Evolutionary conservation across 1,139 yeast species (phyloP).

Genomic region (Taiozyma onychis): DNA sequence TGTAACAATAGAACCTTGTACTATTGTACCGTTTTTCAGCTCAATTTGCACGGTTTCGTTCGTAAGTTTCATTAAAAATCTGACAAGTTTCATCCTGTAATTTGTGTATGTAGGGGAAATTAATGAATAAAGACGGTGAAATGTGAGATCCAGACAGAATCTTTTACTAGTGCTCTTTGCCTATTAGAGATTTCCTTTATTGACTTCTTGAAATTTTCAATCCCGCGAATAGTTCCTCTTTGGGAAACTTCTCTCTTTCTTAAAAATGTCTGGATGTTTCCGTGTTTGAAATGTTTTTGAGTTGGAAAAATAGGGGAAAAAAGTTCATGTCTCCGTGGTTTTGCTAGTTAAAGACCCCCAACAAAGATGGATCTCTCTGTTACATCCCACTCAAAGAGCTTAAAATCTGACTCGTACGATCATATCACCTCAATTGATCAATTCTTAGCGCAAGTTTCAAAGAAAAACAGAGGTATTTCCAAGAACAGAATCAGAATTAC

Average conservation of each 20-base stretch:
- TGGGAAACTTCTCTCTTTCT: background rate
- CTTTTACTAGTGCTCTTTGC: background rate
- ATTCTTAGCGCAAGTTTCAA: constrained; percentile 37
- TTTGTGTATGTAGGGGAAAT: background rate
- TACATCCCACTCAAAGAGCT: constrained; percentile 45
- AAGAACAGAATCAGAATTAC: constrained; percentile 35
- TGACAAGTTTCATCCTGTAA: constrained; percentile 48
- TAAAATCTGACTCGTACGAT: constrained; percentile 37
- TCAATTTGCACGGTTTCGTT: constrained; percentile 90
- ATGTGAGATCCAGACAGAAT: background rate
- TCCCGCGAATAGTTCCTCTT: background rate
- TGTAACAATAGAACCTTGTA: constrained; percentile 66
- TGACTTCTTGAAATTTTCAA: background rate
- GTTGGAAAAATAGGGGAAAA: no score
- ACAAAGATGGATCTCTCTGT: constrained; percentile 24
- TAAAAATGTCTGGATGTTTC: background rate
- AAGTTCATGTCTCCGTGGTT: no score
- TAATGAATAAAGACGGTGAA: background rate
- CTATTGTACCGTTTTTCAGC: constrained; percentile 79
- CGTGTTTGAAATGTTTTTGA: no score
- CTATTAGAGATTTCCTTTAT: background rate
- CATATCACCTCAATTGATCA: constrained; percentile 29
- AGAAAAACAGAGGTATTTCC: constrained; percentile 37
- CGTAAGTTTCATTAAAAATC: constrained; percentile 81
- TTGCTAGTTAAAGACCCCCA: no score